Evolutionary conservation across 1,139 yeast species (phyloP).

Genomic region (Taphrina sp.): DNA sequence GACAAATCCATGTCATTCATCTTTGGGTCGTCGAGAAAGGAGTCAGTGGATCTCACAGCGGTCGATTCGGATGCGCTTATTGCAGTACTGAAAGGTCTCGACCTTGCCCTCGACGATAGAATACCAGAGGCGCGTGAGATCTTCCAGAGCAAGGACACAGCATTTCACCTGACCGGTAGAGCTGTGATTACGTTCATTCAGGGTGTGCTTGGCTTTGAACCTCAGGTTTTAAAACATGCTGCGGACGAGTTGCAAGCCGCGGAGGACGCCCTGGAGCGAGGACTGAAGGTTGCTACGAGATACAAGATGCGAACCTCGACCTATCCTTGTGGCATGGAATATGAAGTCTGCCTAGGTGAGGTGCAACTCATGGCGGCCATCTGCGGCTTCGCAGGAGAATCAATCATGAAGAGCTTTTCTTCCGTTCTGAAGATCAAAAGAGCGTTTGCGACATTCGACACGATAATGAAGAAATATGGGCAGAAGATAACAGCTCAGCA

Average conservation of each 20-base stretch:
- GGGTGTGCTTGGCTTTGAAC: conserved; percentile 30
- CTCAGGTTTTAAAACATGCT: conserved; percentile 55
- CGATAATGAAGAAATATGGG: conserved; percentile 32
- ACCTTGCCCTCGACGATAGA: conserved; percentile 30
- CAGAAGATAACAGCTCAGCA: conserved; percentile 6
- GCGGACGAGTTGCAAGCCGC: conserved; percentile 70
- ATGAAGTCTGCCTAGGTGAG: conserved; percentile 26
- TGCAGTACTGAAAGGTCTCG: conserved; percentile 27
- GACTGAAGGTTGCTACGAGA: conserved; percentile 48
- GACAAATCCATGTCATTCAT: conserved; percentile 24
- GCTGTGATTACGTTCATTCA: conserved; percentile 30
- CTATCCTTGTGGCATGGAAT: conserved; percentile 28
- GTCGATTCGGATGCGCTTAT: conserved; percentile 31
- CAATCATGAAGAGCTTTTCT: conserved; percentile 30
- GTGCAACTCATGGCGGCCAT: conserved; percentile 28
- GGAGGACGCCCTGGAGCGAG: conserved; percentile 65
- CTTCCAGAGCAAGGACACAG: conserved; percentile 12
- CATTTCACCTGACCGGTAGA: conserved; percentile 26
- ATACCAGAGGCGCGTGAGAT: conserved; percentile 26
- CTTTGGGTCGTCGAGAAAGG: conserved; percentile 18
- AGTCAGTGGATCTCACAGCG: conserved; percentile 21
- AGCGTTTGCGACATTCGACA: conserved; percentile 22
- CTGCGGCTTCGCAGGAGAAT: conserved; percentile 30
- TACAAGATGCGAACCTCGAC: conserved; percentile 26
- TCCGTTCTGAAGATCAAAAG: conserved; percentile 28